These are phyloP conservation scores for Tolypocladium ovalisporum DNA, from an alignment of 2,329 filamentous ascomycete species.

Conservation along the genomic window DNA sequence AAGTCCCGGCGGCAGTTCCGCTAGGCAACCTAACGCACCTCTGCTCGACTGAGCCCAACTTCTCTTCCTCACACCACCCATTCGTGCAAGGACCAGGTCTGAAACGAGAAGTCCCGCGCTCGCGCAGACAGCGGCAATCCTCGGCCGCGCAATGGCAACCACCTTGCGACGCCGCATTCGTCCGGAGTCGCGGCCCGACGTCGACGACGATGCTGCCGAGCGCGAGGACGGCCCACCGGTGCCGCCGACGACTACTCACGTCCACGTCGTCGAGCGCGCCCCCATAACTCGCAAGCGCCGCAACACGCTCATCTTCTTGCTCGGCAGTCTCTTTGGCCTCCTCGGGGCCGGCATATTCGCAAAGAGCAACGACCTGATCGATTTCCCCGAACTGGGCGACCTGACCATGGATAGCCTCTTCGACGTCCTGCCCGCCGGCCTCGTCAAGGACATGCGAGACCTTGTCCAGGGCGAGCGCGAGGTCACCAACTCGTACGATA, in stretches of 20 bases:
- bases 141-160: constrained; percentile 16
- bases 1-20: too few relatives aligned
- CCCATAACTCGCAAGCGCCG: constrained; percentile 57
- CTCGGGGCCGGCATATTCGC: constrained; percentile 86
- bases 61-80: not conserved
- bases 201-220: constrained; percentile 11
- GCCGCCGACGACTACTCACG: constrained; percentile 17
- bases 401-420: constrained; percentile 76
- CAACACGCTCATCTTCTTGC: constrained; percentile 70
- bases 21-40: not conserved
- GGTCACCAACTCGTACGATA: constrained; percentile 75
- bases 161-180: constrained; percentile 21
- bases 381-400: constrained; percentile 58
- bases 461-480: constrained; percentile 81
- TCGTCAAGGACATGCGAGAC: constrained; percentile 78
- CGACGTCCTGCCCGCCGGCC: constrained; percentile 76
- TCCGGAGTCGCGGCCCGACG: constrained; percentile 9
- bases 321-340: constrained; percentile 85
- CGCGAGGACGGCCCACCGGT: constrained; percentile 17
- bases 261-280: constrained; percentile 32
- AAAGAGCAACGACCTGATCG: constrained; percentile 79
- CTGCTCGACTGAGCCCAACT: not conserved
- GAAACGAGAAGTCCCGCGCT: not conserved
- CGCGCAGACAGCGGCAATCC: not conserved
- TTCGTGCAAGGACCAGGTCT: not conserved